Evolutionary conservation across 192 early-diverging fungal genomes (phyloP), one percentile per base, ranked within the genome.

Genomic region (Helicostylum pulchrum): DNA sequence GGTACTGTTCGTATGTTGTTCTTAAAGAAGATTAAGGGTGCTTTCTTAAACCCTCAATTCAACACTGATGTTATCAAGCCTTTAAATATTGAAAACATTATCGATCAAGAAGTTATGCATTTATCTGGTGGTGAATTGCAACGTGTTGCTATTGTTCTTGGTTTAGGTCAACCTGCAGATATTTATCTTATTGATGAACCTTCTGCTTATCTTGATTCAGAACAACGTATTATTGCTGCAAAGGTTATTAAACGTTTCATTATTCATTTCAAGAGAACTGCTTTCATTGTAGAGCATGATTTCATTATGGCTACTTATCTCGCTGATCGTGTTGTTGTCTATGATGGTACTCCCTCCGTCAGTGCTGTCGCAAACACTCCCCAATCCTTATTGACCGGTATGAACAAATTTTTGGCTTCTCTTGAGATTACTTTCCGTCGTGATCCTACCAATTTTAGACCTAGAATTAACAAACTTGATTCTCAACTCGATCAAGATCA

Each of bases 211-310:
- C 80, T 98, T 52, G 96, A 98, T 79, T 98, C 96, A 26, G 96
- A 98, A 76, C 96, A 98, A 83, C 92, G 96, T 90, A 95, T 98
- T 80, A 90, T 95, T 72, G 92, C 96, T 26, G 92, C 94, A 53
- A 97, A 96, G 85, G 96, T 97, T 66, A 98, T 98, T 83, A 98
- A 98, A 83, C 88, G 88, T 48, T 98, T 93, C 81, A 96, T 98
- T 61, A 77, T 98, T 69, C 92, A 96, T 82, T 83, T 88, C 66
- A 94, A 96, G 78, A 92, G 93, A 83, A 98, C 96, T 8, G 96
- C 95, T 23, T 98, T 98, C 76, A 86, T 98, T 47, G 95, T 98
- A 54, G 95, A 98, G 88, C 95, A 96, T 88, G 96, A 98, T 82
- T 97, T 98, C 73, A 96, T 96, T 73, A 98, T 98, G 96, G 94